phyloP scores from a whole-genome alignment of 2,329 filamentous ascomycete species.

The Pseudohalonectria lignicola region DNA sequence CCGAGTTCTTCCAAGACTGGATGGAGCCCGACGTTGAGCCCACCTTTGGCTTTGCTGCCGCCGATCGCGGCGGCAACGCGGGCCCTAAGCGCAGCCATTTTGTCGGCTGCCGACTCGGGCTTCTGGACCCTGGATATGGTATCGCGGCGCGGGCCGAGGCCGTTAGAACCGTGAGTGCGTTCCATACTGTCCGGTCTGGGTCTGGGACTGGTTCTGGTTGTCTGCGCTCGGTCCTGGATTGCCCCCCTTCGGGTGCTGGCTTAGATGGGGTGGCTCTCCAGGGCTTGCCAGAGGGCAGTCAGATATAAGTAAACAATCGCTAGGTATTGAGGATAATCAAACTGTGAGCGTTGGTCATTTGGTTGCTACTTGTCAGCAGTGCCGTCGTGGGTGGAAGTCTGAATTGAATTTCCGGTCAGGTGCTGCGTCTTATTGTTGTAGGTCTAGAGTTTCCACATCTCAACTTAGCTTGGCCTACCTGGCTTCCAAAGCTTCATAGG shows the following conservation, averaged over 20 bases:
- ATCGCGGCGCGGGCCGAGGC: slow-evolving; percentile 47
- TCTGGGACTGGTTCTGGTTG: not conserved
- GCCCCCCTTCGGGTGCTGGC: not conserved
- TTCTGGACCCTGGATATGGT: slow-evolving; percentile 42
- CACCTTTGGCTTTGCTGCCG: slow-evolving; percentile 48
- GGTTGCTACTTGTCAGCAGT: no score
- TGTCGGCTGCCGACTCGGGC: slow-evolving; percentile 47
- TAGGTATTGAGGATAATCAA: no score
- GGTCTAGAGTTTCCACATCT: no score
- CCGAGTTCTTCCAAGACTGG: slow-evolving; percentile 55
- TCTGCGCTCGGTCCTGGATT: not conserved
- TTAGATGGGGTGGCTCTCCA: not conserved
- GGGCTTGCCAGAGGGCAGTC: no score
- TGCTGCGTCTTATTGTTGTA: no score
- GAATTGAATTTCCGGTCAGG: no score
- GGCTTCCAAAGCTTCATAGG: slow-evolving; percentile 3
- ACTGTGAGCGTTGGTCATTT: no score
- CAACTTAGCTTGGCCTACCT: no score
- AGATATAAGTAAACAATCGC: no score
- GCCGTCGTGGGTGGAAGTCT: no score
- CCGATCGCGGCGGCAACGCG: slow-evolving; percentile 67
- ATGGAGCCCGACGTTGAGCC: slow-evolving; percentile 65
- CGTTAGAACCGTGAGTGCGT: slow-evolving; percentile 34
- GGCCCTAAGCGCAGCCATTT: slow-evolving; percentile 67
- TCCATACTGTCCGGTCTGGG: slow-evolving; percentile 22